Percentiles rank a stretch among this genome's conserved stretches.
These are phyloP conservation scores for Parasitella parasitica DNA, from an alignment of 371 early-diverging fungal genomes.

Conservation along the genomic window DNA sequence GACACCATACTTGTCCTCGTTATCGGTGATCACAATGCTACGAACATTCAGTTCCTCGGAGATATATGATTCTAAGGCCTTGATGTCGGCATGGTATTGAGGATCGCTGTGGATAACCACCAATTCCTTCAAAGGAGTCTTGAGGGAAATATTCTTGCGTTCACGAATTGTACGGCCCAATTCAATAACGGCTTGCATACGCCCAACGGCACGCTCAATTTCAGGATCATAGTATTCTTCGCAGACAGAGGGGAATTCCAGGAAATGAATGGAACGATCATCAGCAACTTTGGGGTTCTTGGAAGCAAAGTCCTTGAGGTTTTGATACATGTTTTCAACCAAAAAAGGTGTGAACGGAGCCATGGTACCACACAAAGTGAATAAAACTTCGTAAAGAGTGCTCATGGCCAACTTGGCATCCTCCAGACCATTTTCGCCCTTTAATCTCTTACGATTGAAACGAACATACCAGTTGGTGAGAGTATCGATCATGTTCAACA, in stretches of 20 bases:
- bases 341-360: conserved; percentile 99
- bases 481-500: conserved; percentile 92
- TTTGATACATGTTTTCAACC: conserved; percentile 98
- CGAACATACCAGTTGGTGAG: conserved; percentile 99
- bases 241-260: conserved; percentile 90
- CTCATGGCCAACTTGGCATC: conserved; percentile 86
- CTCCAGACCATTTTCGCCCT: conserved; percentile 89
- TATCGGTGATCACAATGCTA: conserved; percentile 79
- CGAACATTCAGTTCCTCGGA: conserved; percentile 95
- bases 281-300: conserved; percentile 62
- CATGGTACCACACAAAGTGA: conserved; percentile 93
- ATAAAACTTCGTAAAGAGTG: conserved; percentile 93
- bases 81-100: conserved; percentile 87
- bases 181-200: conserved; percentile 98
- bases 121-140: conserved; percentile 96
- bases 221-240: conserved; percentile 94
- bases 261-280: conserved; percentile 89
- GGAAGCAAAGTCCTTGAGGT: conserved; percentile 76
- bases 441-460: conserved; percentile 98
- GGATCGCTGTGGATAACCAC: conserved; percentile 90
- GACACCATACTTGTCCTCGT: conserved; percentile 92
- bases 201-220: conserved; percentile 91
- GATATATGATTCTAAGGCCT: conserved; percentile 82
- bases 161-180: conserved; percentile 96
- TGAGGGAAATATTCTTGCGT: conserved; percentile 90